Evolutionary conservation across 306 rosid genomes (phyloP).

Genomic region (Lathyrus sativus): DNA sequence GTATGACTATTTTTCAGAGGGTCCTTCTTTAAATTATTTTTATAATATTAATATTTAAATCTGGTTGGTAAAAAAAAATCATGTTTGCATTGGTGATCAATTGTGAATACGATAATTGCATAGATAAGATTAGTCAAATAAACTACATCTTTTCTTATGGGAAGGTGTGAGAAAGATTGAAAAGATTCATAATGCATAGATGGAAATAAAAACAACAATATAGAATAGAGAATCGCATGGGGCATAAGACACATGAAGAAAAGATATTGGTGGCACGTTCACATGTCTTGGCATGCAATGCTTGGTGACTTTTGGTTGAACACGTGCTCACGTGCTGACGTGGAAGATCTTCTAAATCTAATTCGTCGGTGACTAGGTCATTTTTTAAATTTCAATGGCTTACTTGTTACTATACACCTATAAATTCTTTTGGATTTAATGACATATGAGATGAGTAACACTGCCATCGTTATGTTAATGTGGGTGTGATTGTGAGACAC

Average conservation of each 20-base stretch:
- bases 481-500: slow-evolving; percentile 31
- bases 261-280: slow-evolving; percentile 59
- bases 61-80: slow-evolving; percentile 10
- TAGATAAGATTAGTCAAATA: slow-evolving; percentile 25
- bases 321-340: slow-evolving; percentile 48
- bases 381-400: slow-evolving; percentile 35
- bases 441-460: slow-evolving; percentile 26
- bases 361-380: slow-evolving; percentile 53
- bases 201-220: neutral
- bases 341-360: slow-evolving; percentile 61
- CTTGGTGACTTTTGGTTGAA: slow-evolving; percentile 55
- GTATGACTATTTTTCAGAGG: too few relatives aligned
- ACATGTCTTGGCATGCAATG: slow-evolving; percentile 50
- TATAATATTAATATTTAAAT: neutral
- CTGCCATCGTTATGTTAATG: slow-evolving; percentile 26
- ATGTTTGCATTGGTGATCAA: slow-evolving; percentile 29
- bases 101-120: slow-evolving; percentile 38
- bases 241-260: slow-evolving; percentile 1
- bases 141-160: slow-evolving; percentile 29
- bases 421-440: slow-evolving; percentile 26
- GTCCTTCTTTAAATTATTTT: too few relatives aligned
- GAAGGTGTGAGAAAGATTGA: slow-evolving; percentile 2
- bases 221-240: slow-evolving; percentile 29
- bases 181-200: slow-evolving; percentile 12
- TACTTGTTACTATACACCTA: slow-evolving; percentile 46